Conservation (phyloP, 305 asterid species). For the Monarda citriodora region DNA sequence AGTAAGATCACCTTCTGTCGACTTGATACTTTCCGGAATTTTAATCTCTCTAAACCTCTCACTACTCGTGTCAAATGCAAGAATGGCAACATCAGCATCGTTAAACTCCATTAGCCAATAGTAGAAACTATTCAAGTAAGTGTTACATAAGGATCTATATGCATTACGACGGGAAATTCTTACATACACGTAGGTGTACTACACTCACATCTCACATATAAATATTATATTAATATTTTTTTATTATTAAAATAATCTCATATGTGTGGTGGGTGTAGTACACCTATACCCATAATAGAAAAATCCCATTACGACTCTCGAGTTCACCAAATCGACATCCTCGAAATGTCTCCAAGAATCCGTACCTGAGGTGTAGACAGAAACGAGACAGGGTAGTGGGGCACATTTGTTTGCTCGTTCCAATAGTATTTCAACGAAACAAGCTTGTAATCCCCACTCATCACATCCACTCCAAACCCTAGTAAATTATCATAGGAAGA, state of each 20-base stretch:
- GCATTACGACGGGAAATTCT: too few species aligned
- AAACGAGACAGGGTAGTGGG: slow-evolving; percentile 19
- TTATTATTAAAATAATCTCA: too few species aligned
- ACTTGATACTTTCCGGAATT: slow-evolving; percentile 28
- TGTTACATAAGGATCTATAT: slow-evolving; percentile 32
- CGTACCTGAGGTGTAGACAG: slow-evolving; percentile 32
- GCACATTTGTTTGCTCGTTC: slow-evolving; percentile 14
- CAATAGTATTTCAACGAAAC: slow-evolving; percentile 30
- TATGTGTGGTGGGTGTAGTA: background rate
- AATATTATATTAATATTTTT: too few species aligned
- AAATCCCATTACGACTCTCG: too few species aligned
- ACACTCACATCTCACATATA: too few species aligned
- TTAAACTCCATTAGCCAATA: slow-evolving; percentile 33
- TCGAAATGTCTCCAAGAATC: slow-evolving; percentile 38
- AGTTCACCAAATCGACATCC: slow-evolving; percentile 26
- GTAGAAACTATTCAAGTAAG: slow-evolving; percentile 35
- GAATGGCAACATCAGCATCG: slow-evolving; percentile 19
- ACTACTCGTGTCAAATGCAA: slow-evolving; percentile 36
- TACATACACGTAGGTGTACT: too few species aligned
- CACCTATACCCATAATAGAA: background rate
- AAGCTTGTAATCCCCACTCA: slow-evolving; percentile 29
- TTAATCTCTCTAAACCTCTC: slow-evolving; percentile 35
- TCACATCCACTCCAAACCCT: slow-evolving; percentile 39
- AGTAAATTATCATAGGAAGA: slow-evolving; percentile 17
- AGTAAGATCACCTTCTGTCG: slow-evolving; percentile 31